These are phyloP conservation scores for Pseudoperonospora humuli DNA, from an alignment of 352 stramenopile genomes.

Conservation along the genomic window DNA sequence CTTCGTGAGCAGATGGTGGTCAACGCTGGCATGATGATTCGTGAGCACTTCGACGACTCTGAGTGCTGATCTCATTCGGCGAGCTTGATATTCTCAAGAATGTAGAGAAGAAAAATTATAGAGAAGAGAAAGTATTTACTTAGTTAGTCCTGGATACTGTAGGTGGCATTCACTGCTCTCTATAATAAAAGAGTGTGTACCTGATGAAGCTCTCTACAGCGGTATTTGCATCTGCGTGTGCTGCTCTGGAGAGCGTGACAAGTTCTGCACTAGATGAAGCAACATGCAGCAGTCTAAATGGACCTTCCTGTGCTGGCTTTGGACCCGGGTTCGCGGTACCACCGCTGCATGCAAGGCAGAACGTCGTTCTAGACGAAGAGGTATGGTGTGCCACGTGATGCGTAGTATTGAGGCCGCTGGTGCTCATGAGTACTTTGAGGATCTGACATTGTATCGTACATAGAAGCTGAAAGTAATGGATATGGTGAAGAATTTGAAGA, in stretches of 20 bases:
- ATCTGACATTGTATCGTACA: not conserved
- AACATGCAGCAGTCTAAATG: constrained; percentile 61
- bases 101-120: too few relatives aligned
- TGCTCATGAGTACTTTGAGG: not conserved
- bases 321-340: constrained; percentile 24
- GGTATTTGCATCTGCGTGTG: constrained; percentile 5
- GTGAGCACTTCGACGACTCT: too few relatives aligned
- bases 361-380: constrained; percentile 39
- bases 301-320: constrained; percentile 41
- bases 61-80: too few relatives aligned
- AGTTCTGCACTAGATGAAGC: not conserved
- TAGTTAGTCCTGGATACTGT: too few relatives aligned
- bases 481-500: constrained; percentile 34
- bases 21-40: too few relatives aligned
- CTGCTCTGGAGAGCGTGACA: not conserved
- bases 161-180: too few relatives aligned
- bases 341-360: constrained; percentile 30
- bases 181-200: too few relatives aligned
- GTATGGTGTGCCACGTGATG: constrained; percentile 9
- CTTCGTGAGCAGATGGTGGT: too few relatives aligned
- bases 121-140: too few relatives aligned
- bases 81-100: too few relatives aligned
- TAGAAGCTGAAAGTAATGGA: constrained; percentile 25
- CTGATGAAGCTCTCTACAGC: constrained; percentile 6
- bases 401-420: not conserved